These are phyloP conservation scores for Trametopsis cervina DNA, from an alignment of 768 basidiomycete genomes.

Conservation along the genomic window DNA sequence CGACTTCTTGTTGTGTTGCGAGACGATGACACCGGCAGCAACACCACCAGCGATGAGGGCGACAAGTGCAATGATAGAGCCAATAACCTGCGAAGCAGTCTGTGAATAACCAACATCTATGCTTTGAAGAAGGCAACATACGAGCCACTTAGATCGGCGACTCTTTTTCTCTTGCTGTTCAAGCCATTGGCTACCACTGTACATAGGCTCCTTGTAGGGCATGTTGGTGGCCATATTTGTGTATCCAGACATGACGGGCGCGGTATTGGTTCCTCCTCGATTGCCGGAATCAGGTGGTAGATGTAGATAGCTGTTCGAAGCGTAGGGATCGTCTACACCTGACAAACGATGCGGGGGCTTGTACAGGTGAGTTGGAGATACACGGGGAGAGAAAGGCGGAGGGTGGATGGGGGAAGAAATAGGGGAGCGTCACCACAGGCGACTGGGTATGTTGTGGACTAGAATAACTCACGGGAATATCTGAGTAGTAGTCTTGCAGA, in stretches of 20 bases:
- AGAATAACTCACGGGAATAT: constrained; percentile 9
- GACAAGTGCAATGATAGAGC: constrained; percentile 37
- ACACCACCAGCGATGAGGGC: constrained; percentile 52
- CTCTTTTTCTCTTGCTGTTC: constrained; percentile 27
- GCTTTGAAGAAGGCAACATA: constrained; percentile 31
- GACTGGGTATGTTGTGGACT: constrained; percentile 3
- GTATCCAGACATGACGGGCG: constrained; percentile 22
- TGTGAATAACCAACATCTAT: too few relatives aligned
- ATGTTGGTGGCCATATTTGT: constrained; percentile 24
- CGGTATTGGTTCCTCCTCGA: constrained; percentile 11
- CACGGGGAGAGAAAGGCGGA: background rate
- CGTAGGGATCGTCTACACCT: constrained; percentile 30
- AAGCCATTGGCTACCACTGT: constrained; percentile 34
- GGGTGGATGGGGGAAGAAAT: constrained; percentile 4
- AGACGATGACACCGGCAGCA: constrained; percentile 57
- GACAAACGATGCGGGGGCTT: constrained; percentile 25
- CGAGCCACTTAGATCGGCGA: constrained; percentile 44
- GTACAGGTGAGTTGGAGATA: constrained; percentile 2
- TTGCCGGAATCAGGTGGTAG: constrained; percentile 19
- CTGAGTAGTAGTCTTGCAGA: constrained; percentile 11
- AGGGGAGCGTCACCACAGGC: constrained; percentile 11
- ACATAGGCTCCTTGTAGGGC: constrained; percentile 15
- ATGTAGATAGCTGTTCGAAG: constrained; percentile 18
- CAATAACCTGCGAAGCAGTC: constrained; percentile 39
- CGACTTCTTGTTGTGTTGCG: constrained; percentile 40